Conservation (phyloP, 192 early-diverging fungal genomes). For the Backusella tarrabulga region DNA sequence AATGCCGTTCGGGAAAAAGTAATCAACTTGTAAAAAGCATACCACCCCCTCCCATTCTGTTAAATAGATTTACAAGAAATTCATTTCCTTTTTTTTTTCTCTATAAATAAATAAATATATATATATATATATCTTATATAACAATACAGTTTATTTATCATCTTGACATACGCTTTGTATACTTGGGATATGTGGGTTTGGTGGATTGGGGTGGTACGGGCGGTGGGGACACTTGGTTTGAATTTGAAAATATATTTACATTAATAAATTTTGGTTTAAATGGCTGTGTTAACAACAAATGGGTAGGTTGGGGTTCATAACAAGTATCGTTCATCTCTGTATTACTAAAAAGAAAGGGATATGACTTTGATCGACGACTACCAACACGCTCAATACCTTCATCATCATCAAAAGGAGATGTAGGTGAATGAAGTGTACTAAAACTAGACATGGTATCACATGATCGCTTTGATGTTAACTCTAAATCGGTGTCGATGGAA, state of each 20-base stretch:
- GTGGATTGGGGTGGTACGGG: slow-evolving; percentile 7
- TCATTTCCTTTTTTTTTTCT: background rate
- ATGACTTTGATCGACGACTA: background rate
- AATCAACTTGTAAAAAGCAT: background rate
- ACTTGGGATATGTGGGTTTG: background rate
- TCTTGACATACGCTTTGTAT: background rate
- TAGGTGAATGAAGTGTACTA: background rate
- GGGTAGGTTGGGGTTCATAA: background rate
- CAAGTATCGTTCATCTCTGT: background rate
- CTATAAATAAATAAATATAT: background rate
- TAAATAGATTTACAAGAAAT: background rate
- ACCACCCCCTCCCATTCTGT: background rate
- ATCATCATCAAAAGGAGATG: background rate
- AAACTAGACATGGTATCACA: background rate
- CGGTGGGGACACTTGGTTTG: background rate
- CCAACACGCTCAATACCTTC: background rate
- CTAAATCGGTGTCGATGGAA: background rate
- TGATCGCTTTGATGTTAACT: background rate
- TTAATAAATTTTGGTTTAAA: background rate
- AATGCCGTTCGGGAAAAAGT: background rate
- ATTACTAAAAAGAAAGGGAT: background rate
- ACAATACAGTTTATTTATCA: background rate
- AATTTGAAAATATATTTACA: background rate
- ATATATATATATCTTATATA: background rate
- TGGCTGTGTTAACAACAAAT: background rate